phyloP scores from a whole-genome alignment of 2,329 filamentous ascomycete species.

The Xylariaceae sp. region DNA sequence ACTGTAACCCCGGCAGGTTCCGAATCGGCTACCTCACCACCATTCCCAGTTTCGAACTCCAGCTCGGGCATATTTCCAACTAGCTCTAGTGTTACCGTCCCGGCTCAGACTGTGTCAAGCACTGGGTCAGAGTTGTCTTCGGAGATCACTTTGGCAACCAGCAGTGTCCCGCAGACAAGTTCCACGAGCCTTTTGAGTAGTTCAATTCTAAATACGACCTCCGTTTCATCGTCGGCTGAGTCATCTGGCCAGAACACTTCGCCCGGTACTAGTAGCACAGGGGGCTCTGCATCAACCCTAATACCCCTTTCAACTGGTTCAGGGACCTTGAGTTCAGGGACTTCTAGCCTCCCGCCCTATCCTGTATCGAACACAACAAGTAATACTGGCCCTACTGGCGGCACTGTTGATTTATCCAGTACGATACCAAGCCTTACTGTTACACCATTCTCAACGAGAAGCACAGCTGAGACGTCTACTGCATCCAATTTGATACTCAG shows the following conservation, averaged over 20 bases:
- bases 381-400: slow-evolving; percentile 1
- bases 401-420: slow-evolving; percentile 5
- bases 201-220: slow-evolving; percentile 4
- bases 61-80: slow-evolving; percentile 4
- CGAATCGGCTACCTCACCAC: slow-evolving; percentile 3
- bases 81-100: neutral
- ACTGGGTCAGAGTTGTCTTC: slow-evolving; percentile 1
- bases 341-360: slow-evolving; percentile 9
- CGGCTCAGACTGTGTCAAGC: slow-evolving; percentile 1
- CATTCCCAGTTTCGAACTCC: slow-evolving; percentile 12
- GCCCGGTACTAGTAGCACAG: slow-evolving; percentile 2
- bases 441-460: slow-evolving; percentile 11
- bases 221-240: neutral
- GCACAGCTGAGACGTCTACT: slow-evolving; percentile 1
- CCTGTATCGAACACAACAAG: slow-evolving; percentile 16
- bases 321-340: neutral
- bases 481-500: slow-evolving; percentile 20
- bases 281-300: neutral
- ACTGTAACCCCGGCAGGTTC: neutral
- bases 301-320: neutral
- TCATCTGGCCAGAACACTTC: slow-evolving; percentile 6
- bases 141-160: neutral
- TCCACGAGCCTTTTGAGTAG: neutral
- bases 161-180: slow-evolving; percentile 1
- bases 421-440: slow-evolving; percentile 2